Percentiles rank a stretch among this genome's conserved stretches.
phyloP scores from a whole-genome alignment of 106 monocot genomes.

The Acanthochlamys bracteata region DNA sequence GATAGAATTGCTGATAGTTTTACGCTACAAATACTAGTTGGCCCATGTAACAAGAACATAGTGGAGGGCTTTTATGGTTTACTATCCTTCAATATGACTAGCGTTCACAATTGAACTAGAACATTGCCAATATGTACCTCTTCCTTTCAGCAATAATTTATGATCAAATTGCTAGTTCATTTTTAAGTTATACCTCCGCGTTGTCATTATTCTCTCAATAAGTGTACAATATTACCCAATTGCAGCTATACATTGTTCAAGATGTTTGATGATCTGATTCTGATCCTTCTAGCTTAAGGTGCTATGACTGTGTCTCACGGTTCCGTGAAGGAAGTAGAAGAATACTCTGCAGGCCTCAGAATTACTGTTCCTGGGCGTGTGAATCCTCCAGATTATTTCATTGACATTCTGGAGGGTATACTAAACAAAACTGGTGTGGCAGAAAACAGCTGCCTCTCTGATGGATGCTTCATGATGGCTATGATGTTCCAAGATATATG shows the following conservation, averaged over 20 bases:
- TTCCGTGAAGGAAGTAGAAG: conserved; percentile 82
- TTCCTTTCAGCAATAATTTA: no score
- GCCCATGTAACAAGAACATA: no score
- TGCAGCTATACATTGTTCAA: conserved; percentile 86
- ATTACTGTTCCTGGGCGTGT: conserved; percentile 93
- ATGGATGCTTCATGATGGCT: conserved; percentile 84
- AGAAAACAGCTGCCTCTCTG: conserved; percentile 59
- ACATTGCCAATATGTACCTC: no score
- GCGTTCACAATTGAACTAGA: no score
- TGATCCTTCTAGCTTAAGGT: conserved; percentile 94
- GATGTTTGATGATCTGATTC: conserved; percentile 96
- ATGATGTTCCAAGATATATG: conserved; percentile 76
- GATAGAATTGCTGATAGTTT: no score
- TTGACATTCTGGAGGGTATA: conserved; percentile 93
- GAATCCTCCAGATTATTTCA: conserved; percentile 91
- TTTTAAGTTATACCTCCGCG: no score
- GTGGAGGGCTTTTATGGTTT: no score
- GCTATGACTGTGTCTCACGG: conserved; percentile 86
- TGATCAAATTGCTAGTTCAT: no score
- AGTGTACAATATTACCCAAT: neutral
- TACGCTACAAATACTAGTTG: no score
- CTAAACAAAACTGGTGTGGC: conserved; percentile 50
- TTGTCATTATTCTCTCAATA: neutral
- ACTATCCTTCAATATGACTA: no score
- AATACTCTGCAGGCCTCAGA: conserved; percentile 81